phyloP scores from a whole-genome alignment of 164 flowering plant species.

The Chimonanthus praecox region DNA sequence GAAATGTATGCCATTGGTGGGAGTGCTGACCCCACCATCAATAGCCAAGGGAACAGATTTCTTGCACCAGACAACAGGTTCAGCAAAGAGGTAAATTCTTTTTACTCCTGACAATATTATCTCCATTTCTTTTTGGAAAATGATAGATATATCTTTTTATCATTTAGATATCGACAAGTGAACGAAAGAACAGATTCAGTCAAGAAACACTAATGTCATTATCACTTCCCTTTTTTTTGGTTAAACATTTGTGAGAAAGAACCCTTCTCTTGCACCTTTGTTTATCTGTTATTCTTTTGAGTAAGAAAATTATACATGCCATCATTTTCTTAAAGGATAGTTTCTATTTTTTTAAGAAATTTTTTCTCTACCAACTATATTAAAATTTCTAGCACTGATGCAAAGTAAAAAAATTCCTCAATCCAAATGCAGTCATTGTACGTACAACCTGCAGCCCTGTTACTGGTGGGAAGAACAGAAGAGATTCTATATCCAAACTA shows the following conservation, averaged over 20 bases:
- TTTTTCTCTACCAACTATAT: too few relatives aligned
- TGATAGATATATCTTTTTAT: background rate
- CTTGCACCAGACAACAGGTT: constrained; percentile 48
- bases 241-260: too few relatives aligned
- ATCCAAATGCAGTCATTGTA: too few relatives aligned
- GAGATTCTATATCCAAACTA: too few relatives aligned
- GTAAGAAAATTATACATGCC: too few relatives aligned
- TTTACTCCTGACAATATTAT: background rate
- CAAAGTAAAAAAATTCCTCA: too few relatives aligned
- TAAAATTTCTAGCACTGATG: too few relatives aligned
- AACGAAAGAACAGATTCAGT: background rate
- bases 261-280: too few relatives aligned
- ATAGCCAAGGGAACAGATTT: constrained; percentile 70
- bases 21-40: constrained; percentile 70
- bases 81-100: constrained; percentile 50
- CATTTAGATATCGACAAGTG: background rate
- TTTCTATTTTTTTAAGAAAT: background rate
- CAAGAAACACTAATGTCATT: background rate
- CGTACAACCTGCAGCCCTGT: too few relatives aligned
- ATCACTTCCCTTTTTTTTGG: background rate
- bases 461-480: too few relatives aligned
- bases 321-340: background rate
- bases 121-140: background rate
- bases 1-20: constrained; percentile 89
- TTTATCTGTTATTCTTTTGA: too few relatives aligned